Evolutionary conservation across 2,329 filamentous ascomycete genomes (phyloP), one percentile per base, ranked within the genome.

Genomic region (Dryadomyces quercivorus): DNA sequence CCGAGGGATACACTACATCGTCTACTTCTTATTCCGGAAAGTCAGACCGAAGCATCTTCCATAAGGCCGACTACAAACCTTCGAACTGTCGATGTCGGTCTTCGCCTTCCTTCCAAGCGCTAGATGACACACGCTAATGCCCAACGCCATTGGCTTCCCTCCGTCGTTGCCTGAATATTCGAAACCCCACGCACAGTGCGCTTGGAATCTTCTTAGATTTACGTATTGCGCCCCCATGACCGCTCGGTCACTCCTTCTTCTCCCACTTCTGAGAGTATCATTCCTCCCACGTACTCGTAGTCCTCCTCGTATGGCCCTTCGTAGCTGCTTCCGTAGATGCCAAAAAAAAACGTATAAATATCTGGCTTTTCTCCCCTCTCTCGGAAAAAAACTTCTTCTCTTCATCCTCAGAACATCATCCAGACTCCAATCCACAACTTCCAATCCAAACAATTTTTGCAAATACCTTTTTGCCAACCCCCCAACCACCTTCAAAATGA

Each of bases 401-500:
- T 21, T 42, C 31, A 3, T 47, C 15, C 42, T 16, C 36, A 16
- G 36, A 40, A 40, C 42, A 18, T 36, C 26, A 45, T 46, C 50
- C 9, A 12, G 10, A 40, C 36, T 40, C 12, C 36, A 40, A 57
- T 7, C 47, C 18, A 40, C 15, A 18, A 40, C 12, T 26, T 44
- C 26, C 18, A 31, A n/a, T 54, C n/a, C 51, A 53, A 52, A 40
- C 36, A 31, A 51, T n/a, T 15, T 31, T 18, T 12, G 22, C 52
- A 53, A 18, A 34, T 52, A 21, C 10, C 34, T 45, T 40, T 38
- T 42, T 49, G 36, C 42, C 20, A 21, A n/a, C 13, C n/a, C 26
- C 5, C 34, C 26, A 34, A n/a, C 31, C n/a, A 52, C 34, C 36
- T 44, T 34, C 52, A 58, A 56, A 43, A 59, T 59, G 58, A 44